Base-by-base conservation (phyloP, 495 filamentous ascomycete species). In the Friedmanniomyces endolithicus region DNA sequence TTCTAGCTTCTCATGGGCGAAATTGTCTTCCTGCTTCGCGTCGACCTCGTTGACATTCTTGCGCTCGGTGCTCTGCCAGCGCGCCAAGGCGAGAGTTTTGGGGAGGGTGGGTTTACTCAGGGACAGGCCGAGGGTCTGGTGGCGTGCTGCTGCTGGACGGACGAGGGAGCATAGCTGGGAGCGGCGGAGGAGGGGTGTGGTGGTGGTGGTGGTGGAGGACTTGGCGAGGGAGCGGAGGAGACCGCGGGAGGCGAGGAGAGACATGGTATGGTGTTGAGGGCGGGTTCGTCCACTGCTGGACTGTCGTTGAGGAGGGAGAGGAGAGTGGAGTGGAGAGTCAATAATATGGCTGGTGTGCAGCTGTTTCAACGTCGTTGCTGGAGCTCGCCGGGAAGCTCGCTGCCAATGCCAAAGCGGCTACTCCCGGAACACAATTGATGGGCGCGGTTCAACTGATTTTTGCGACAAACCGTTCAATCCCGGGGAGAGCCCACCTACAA, bases 1-100 rank as follows among this genome's bases (percentile, higher is more conserved):
- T 52, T 77, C 62, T 4, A 88, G 59, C 52, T 78, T 78, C 55
- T 75, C 55, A 23, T 77, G 57, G 20, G 66, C 68, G 6, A 76
- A 29, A 58, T 72, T 66, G 47, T 74, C 68, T 58, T 86, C 83
- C 35, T 61, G 63, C 53, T 80, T 70, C 39, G 56, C 68, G 63
- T 86, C 74, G 49, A 73, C 74, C 40, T 65, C 65, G 53, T 72
- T 74, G 25, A 60, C 53, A 48, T 63, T 22, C 11, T 27, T 27
- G 19, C 53, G 58, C 8, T 60, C 53, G 39, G 25, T 31, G 27
- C 48, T 48, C 25, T 14, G 16, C 48, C 54, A 53, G 31, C 58
- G 48, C 20, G 39, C 29, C 44, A 53, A 29, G 2, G 50, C 40
- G 37, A 57, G 35, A 4, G 58, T 57, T 34, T 53, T 43, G 2